Conservation (phyloP, 495 filamentous ascomycete species). For the Xylaria intraflava region DNA sequence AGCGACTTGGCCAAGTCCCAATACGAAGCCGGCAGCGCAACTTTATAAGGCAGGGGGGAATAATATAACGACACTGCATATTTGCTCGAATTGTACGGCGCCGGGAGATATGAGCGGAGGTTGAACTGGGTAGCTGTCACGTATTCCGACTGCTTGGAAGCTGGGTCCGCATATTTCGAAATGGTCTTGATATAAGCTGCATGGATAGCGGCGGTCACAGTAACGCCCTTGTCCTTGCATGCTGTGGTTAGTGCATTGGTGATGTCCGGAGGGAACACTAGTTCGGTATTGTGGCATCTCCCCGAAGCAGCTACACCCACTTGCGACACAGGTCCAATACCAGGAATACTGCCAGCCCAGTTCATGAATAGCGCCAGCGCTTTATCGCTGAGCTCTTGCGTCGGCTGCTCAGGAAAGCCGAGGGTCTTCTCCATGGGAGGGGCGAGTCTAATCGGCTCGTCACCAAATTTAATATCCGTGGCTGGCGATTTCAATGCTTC, state of each 20-base stretch:
- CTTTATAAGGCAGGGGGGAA: conserved; percentile 12
- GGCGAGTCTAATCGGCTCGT: conserved; percentile 12
- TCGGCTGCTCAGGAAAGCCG: conserved; percentile 12
- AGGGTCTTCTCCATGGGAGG: conserved; percentile 11
- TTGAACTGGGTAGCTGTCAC: conserved; percentile 18
- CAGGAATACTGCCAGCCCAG: conserved; percentile 13
- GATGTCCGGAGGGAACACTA: conserved; percentile 10
- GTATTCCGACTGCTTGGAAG: conserved; percentile 15
- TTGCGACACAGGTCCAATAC: conserved; percentile 13
- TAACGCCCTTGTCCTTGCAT: conserved; percentile 9
- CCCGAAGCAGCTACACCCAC: conserved; percentile 10
- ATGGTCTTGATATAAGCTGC: conserved; percentile 14
- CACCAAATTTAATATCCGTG: conserved; percentile 13
- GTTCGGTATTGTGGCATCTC: conserved; percentile 8
- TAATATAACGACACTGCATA: conserved; percentile 15
- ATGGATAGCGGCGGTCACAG: conserved; percentile 10
- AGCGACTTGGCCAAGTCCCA: conserved; percentile 15
- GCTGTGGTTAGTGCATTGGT: conserved; percentile 9
- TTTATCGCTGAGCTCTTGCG: conserved; percentile 9
- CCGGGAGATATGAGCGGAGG: conserved; percentile 13
- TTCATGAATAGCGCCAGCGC: conserved; percentile 9
- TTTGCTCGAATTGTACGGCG: conserved; percentile 13
- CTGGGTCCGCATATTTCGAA: conserved; percentile 12
- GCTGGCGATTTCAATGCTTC: conserved; percentile 5
- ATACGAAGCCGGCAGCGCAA: conserved; percentile 8